A percentile compares a stretch with the other conserved stretches of the same genome.
Conservation (phyloP, 495 filamentous ascomycete genomes). For the Penicillium mononematosum region DNA sequence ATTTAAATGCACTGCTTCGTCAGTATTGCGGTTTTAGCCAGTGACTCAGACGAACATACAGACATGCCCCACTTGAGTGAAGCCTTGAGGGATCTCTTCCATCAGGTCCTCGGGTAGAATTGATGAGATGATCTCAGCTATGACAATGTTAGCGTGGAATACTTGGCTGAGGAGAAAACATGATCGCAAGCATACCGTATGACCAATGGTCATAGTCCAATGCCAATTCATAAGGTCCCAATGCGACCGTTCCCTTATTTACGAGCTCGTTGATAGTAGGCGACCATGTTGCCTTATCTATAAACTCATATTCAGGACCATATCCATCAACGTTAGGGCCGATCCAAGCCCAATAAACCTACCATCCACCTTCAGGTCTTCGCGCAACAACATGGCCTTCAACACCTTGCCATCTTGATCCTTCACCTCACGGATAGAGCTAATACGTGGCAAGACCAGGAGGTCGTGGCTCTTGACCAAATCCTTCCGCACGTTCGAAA, state of each 20-base stretch:
- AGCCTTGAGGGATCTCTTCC: slow-evolving; percentile 80
- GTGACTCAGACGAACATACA: slow-evolving; percentile 47
- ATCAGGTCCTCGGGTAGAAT: slow-evolving; percentile 69
- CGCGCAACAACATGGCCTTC: slow-evolving; percentile 75
- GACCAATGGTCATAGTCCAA: slow-evolving; percentile 86
- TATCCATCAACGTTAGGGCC: slow-evolving; percentile 27
- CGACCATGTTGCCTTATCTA: slow-evolving; percentile 76
- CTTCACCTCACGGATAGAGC: slow-evolving; percentile 50
- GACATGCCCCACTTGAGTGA: slow-evolving; percentile 84
- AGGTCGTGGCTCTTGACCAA: slow-evolving; percentile 59
- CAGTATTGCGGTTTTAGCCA: slow-evolving; percentile 6
- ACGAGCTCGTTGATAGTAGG: slow-evolving; percentile 65
- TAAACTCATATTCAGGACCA: slow-evolving; percentile 16
- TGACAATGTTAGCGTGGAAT: not conserved
- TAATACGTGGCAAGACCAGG: slow-evolving; percentile 59
- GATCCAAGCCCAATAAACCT: slow-evolving; percentile 39
- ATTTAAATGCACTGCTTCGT: slow-evolving; percentile 73
- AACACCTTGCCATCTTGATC: slow-evolving; percentile 49
- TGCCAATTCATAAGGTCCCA: slow-evolving; percentile 71
- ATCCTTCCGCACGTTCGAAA: slow-evolving; percentile 61
- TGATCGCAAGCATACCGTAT: slow-evolving; percentile 56
- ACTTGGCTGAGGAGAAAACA: not conserved
- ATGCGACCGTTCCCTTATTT: slow-evolving; percentile 57
- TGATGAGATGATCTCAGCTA: slow-evolving; percentile 78
- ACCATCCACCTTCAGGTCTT: slow-evolving; percentile 69